Conservation (phyloP, 768 basidiomycete genomes). For the Sporobolomyces roseus region DNA sequence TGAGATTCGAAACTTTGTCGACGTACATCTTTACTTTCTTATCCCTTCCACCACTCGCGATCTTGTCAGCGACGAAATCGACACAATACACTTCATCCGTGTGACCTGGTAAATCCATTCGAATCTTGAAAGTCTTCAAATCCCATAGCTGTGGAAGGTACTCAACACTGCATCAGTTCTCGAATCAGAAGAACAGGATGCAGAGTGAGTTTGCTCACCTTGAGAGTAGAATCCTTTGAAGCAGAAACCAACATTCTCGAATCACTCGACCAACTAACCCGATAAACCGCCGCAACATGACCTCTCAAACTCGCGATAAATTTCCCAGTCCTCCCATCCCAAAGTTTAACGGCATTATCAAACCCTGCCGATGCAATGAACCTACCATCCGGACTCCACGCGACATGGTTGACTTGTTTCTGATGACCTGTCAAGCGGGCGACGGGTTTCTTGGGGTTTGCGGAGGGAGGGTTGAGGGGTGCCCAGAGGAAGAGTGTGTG, state of each 20-base stretch:
- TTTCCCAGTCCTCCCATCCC: constrained; percentile 66
- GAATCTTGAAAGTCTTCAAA: constrained; percentile 90
- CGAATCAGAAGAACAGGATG: background rate
- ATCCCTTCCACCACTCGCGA: constrained; percentile 96
- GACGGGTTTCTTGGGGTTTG: constrained; percentile 63
- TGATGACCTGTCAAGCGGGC: constrained; percentile 90
- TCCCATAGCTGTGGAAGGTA: constrained; percentile 72
- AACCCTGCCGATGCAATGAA: constrained; percentile 87
- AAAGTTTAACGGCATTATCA: constrained; percentile 84
- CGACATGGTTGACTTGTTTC: constrained; percentile 86
- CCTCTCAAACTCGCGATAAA: constrained; percentile 87
- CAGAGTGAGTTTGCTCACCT: constrained; percentile 66
- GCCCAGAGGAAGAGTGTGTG: constrained; percentile 98
- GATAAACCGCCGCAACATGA: constrained; percentile 89
- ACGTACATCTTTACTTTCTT: constrained; percentile 86
- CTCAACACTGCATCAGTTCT: too few relatives aligned
- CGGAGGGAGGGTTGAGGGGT: constrained; percentile 53
- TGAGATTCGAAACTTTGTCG: too few relatives aligned
- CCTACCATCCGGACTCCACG: constrained; percentile 88
- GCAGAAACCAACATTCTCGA: constrained; percentile 86
- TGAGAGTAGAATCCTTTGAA: constrained; percentile 91
- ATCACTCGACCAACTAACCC: constrained; percentile 93
- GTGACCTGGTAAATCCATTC: constrained; percentile 89
- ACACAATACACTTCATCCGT: constrained; percentile 98
- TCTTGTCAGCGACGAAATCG: constrained; percentile 96